These are phyloP conservation scores for Cruciata laevipes DNA, from an alignment of 257 asterid species.

Conservation along the genomic window DNA sequence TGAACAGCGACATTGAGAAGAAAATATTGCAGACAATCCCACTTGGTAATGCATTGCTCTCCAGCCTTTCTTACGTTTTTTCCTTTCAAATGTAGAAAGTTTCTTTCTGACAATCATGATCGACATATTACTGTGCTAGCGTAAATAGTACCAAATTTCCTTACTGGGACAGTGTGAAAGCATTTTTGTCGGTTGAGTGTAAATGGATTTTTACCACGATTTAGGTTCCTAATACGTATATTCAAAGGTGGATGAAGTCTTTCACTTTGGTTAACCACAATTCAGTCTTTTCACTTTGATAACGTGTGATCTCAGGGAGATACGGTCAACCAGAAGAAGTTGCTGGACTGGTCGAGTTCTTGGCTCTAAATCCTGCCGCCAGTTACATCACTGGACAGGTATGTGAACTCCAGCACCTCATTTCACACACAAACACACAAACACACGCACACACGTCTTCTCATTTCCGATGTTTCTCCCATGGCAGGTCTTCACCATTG, in stretches of 20 bases:
- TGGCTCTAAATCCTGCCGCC: conserved; percentile 50
- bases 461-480: not conserved
- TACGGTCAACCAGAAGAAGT: conserved; percentile 47
- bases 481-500: conserved; percentile 71
- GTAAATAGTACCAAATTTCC: not conserved
- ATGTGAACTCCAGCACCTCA: not conserved
- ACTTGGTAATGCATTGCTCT: conserved; percentile 45
- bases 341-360: conserved; percentile 40
- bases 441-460: not conserved
- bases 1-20: conserved; percentile 67
- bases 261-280: too few relatives aligned
- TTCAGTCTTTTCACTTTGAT: too few relatives aligned
- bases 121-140: not conserved
- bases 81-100: not conserved
- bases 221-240: not conserved
- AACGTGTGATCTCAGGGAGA: conserved; percentile 26
- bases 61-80: not conserved
- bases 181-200: not conserved
- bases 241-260: not conserved
- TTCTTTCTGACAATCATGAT: not conserved
- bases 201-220: not conserved
- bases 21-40: conserved; percentile 76
- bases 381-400: conserved; percentile 95
- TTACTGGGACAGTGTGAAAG: not conserved
- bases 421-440: not conserved